These are phyloP conservation scores for Dittrichia graveolens DNA, from an alignment of 129 eudicot genomes.

Conservation along the genomic window DNA sequence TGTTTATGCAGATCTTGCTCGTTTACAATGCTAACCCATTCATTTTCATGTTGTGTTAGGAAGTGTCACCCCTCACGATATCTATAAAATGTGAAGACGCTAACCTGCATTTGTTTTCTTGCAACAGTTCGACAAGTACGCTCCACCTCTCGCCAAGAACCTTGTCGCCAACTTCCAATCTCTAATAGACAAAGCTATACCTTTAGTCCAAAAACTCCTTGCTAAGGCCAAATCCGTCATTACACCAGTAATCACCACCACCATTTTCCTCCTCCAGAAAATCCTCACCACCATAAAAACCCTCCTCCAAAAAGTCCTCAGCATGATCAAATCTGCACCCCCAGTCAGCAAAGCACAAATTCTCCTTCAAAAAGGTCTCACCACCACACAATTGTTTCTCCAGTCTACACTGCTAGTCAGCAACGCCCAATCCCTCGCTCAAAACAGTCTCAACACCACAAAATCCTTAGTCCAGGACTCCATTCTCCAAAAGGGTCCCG, in stretches of 20 bases:
- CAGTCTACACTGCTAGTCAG: not conserved
- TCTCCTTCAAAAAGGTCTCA: slow-evolving; percentile 6
- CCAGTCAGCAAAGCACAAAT: not conserved
- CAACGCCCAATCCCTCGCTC: not conserved
- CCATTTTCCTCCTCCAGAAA: slow-evolving; percentile 11
- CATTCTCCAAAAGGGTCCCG: slow-evolving; percentile 12
- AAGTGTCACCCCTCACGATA: too few relatives aligned
- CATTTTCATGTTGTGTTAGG: too few relatives aligned
- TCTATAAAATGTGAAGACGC: not conserved
- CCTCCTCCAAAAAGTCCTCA: slow-evolving; percentile 17
- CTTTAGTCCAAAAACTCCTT: slow-evolving; percentile 4
- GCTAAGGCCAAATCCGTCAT: not conserved
- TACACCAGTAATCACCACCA: slow-evolving; percentile 12
- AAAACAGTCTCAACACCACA: slow-evolving; percentile 12
- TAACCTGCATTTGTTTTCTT: not conserved
- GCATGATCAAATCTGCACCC: not conserved
- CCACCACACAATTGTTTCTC: not conserved
- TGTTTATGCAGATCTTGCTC: too few relatives aligned
- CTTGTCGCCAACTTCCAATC: slow-evolving; percentile 30
- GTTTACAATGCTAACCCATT: too few relatives aligned
- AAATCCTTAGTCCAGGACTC: slow-evolving; percentile 15
- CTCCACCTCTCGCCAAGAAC: slow-evolving; percentile 53
- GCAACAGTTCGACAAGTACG: slow-evolving; percentile 50
- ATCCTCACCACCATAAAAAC: not conserved
- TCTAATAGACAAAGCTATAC: slow-evolving; percentile 12